phyloP scores from a whole-genome alignment of 2,329 filamentous ascomycete genomes.

The Pseudogymnoascus sp. region DNA sequence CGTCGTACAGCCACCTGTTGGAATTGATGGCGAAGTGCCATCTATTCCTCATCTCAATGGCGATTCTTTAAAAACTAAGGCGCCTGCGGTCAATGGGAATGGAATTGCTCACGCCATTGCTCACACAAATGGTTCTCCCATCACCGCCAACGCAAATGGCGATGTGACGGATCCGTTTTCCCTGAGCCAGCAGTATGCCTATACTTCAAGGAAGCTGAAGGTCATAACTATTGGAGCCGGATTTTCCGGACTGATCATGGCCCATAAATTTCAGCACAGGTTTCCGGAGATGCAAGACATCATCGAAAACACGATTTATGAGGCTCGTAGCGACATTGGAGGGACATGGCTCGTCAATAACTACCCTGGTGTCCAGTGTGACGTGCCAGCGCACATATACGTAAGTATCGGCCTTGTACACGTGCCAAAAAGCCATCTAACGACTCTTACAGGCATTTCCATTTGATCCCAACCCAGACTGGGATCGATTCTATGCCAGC shows the following conservation, averaged over 20 bases:
- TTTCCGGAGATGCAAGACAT: constrained; percentile 27
- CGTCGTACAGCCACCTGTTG: background rate
- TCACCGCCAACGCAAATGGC: background rate
- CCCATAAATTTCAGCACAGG: constrained; percentile 26
- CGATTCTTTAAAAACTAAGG: background rate
- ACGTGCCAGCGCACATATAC: constrained; percentile 22
- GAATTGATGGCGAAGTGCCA: background rate
- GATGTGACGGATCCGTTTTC: constrained; percentile 11
- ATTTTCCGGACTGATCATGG: constrained; percentile 37
- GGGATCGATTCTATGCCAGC: constrained; percentile 29
- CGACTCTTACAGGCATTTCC: constrained; percentile 38
- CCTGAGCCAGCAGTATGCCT: constrained; percentile 34
- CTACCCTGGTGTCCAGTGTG: constrained; percentile 22
- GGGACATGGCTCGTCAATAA: constrained; percentile 24
- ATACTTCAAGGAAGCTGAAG: constrained; percentile 30
- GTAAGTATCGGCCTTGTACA: constrained; percentile 5
- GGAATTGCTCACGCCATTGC: background rate
- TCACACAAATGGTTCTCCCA: too few relatives aligned
- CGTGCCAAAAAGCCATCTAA: constrained; percentile 32
- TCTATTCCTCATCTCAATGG: background rate
- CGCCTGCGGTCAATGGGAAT: background rate
- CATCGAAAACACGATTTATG: constrained; percentile 20
- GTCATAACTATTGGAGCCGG: constrained; percentile 40
- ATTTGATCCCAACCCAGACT: constrained; percentile 33
- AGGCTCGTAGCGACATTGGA: constrained; percentile 25